Percentiles rank a stretch among this genome's conserved stretches.
Evolutionary conservation across 192 early-diverging fungal genomes (phyloP).

Genomic region (Mortierella alpina): DNA sequence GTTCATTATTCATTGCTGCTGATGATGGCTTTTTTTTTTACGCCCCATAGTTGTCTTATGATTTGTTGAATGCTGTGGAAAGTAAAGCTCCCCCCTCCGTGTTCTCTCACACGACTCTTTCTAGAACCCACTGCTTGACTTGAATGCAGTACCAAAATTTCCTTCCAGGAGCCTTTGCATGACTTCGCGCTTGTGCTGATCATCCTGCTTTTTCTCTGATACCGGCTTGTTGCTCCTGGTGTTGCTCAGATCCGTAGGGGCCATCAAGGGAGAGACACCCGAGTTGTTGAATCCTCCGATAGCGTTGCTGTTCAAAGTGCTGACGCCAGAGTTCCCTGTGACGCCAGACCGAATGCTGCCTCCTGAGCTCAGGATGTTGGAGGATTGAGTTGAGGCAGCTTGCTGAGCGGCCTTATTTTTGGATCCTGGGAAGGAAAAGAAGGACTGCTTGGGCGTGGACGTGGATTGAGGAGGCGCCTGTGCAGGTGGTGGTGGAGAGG

Average conservation of each 20-base stretch:
- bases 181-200: conserved; percentile 38
- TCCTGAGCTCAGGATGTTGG: background rate
- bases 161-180: conserved; percentile 33
- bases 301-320: background rate
- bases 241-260: conserved; percentile 13
- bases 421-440: conserved; percentile 49
- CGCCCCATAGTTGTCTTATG: background rate
- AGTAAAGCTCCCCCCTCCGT: background rate
- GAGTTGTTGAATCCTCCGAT: conserved; percentile 4
- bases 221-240: conserved; percentile 22
- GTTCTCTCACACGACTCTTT: background rate
- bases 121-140: background rate
- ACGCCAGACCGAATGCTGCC: conserved; percentile 21
- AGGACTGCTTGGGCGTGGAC: conserved; percentile 31
- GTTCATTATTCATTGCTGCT: too few relatives aligned
- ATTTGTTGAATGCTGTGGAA: background rate
- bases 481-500: conserved; percentile 35
- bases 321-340: conserved; percentile 8
- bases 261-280: conserved; percentile 11
- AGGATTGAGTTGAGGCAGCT: background rate
- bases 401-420: conserved; percentile 33
- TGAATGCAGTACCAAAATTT: conserved; percentile 14
- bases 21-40: background rate
- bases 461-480: conserved; percentile 5
- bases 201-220: conserved; percentile 30